Evolutionary conservation across 2,329 filamentous ascomycete species (phyloP).

Genomic region (Sphaerulina vaccinii): DNA sequence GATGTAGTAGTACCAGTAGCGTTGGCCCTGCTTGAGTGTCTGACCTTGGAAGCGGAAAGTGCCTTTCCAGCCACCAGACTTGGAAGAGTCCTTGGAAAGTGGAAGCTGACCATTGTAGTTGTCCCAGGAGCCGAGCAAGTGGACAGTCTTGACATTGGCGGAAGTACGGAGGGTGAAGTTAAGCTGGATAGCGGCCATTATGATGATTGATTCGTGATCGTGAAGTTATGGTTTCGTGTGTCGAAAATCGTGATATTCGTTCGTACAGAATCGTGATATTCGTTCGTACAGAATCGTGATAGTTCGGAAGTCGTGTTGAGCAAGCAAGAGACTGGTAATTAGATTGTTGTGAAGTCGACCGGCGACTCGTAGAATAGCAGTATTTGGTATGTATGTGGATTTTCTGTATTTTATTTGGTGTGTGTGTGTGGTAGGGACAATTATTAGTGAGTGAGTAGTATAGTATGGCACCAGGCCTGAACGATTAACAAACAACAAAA

Average conservation of each 20-base stretch:
- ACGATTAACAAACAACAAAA: constrained; percentile 42
- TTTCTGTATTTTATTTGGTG: constrained; percentile 16
- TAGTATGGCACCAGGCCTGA: constrained; percentile 48
- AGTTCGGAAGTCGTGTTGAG: constrained; percentile 40
- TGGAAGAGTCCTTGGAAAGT: constrained; percentile 79
- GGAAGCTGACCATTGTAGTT: constrained; percentile 93
- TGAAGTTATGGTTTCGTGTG: constrained; percentile 26
- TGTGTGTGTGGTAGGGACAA: constrained; percentile 23
- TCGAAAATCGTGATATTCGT: not conserved
- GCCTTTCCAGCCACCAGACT: constrained; percentile 90
- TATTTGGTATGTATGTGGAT: constrained; percentile 28
- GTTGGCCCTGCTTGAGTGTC: constrained; percentile 80
- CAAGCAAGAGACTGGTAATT: constrained; percentile 51
- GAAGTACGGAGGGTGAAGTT: constrained; percentile 96
- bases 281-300: constrained; percentile 23
- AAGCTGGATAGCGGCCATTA: constrained; percentile 86
- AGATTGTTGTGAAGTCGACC: constrained; percentile 38
- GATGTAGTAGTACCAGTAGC: constrained; percentile 99
- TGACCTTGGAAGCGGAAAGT: constrained; percentile 92
- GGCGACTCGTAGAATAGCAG: constrained; percentile 37
- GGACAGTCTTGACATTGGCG: constrained; percentile 93
- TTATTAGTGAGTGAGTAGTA: constrained; percentile 32
- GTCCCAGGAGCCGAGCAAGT: constrained; percentile 97
- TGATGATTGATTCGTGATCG: constrained; percentile 24
- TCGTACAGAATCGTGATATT: constrained; percentile 19